Evolutionary conservation across 2,329 filamentous ascomycete species (phyloP), one percentile per base, ranked within the genome.

Genomic region (Albophoma yamanashiensis): DNA sequence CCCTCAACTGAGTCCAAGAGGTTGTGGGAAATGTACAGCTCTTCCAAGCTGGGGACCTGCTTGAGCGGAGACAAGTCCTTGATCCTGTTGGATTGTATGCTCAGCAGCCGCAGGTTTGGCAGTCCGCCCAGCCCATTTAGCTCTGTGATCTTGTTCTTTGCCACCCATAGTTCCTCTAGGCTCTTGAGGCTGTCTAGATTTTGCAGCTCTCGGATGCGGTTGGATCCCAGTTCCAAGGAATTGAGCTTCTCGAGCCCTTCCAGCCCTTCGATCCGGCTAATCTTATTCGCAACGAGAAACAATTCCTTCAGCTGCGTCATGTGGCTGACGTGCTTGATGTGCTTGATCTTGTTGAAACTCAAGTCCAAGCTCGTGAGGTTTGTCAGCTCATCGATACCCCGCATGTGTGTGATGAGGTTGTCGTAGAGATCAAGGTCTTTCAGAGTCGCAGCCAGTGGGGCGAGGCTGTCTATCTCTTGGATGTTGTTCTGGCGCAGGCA

Each of bases 281-380:
- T 96, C 74, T 94, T 94, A 76, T 99, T 97, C 70, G 96, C 91
- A 57, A 97, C 91, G 67, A 99, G 89, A 73, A 89, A 99, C 3
- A 99, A 73, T 66, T 97, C 91, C 63, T 82, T 88, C 60, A 97
- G 82, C 59, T 91, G 82, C 27, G 78, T 87, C 61, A 99, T 78
- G 68, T 93, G 89, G 61, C 82, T 82, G 65, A 97, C 78, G 68
- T 93, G 86, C 75, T 96, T 96, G 78, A 99, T 96, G 75, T 97
- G 92, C 74, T 96, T 97, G 78, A 99, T 93, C 79, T 97, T 97
- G 80, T 99, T 99, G 83, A 97, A 99, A 73, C 90, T 95, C 58
- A 99, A 81, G 72, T 99, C 94, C 59, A 99, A 84, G 60, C 79
- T 88, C 7, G 83, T 91, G 59, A 99, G 82, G 62, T 89, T 81